These are phyloP conservation scores for Leptoxyphium fumago DNA, from an alignment of 2,329 filamentous ascomycete genomes.

Conservation along the genomic window DNA sequence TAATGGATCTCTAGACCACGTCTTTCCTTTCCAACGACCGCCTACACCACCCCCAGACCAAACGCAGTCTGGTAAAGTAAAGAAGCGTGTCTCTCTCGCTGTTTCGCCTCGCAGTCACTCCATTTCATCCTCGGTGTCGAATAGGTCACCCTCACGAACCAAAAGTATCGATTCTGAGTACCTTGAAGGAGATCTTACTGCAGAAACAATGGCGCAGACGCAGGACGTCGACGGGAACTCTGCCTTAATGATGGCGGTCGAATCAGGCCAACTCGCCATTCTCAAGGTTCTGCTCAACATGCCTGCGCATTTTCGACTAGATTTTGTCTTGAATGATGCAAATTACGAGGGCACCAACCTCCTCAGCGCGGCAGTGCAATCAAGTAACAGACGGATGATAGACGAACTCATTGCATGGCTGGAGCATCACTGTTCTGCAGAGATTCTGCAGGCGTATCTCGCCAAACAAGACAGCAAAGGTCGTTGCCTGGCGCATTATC, in stretches of 20 bases:
- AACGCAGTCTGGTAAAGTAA: conserved; percentile 40
- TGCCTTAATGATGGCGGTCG: conserved; percentile 45
- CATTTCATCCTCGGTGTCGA: conserved; percentile 66
- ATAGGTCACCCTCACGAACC: conserved; percentile 55
- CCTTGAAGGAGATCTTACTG: conserved; percentile 74
- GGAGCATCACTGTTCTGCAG: conserved; percentile 37
- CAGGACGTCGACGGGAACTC: conserved; percentile 62
- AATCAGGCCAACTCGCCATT: conserved; percentile 51
- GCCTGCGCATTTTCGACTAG: conserved; percentile 56
- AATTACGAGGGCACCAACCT: conserved; percentile 85
- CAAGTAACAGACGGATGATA: conserved; percentile 61
- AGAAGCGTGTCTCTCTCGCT: conserved; percentile 74
- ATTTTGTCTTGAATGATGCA: conserved; percentile 62
- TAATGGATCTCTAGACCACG: conserved; percentile 52
- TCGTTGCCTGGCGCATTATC: conserved; percentile 83
- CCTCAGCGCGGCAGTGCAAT: conserved; percentile 77
- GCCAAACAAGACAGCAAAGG: conserved; percentile 67
- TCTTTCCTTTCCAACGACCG: conserved; percentile 76
- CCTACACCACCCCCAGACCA: conserved; percentile 30
- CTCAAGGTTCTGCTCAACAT: conserved; percentile 68
- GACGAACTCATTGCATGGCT: conserved; percentile 62
- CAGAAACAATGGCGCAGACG: conserved; percentile 61
- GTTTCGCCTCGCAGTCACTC: conserved; percentile 61
- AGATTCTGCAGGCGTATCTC: conserved; percentile 52
- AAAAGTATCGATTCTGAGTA: conserved; percentile 59